Evolutionary conservation across 2,329 filamentous ascomycete species (phyloP).

Genomic region (Neofusicoccum umdonicola): DNA sequence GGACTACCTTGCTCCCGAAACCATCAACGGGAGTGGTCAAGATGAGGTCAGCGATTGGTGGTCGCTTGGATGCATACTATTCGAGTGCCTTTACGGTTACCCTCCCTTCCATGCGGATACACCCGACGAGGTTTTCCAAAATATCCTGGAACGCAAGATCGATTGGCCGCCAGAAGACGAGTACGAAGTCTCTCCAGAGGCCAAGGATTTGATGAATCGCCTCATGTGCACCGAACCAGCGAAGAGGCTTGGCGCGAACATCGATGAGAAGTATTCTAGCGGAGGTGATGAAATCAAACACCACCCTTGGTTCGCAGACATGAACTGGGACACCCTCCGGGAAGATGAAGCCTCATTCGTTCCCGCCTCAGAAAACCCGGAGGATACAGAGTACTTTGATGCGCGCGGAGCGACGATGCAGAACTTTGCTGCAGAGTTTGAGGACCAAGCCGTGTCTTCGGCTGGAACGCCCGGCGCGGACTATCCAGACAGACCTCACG

Average conservation of each 20-base stretch:
- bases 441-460: constrained; percentile 80
- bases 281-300: constrained; percentile 88
- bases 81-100: constrained; percentile 90
- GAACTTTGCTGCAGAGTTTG: constrained; percentile 89
- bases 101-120: constrained; percentile 90
- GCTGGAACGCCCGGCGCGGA: constrained; percentile 67
- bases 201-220: constrained; percentile 91
- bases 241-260: constrained; percentile 80
- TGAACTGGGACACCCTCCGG: constrained; percentile 88
- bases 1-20: constrained; percentile 95
- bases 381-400: constrained; percentile 98
- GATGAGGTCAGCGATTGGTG: constrained; percentile 99
- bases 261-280: constrained; percentile 74
- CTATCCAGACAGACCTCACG: constrained; percentile 86
- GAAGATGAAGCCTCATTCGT: constrained; percentile 96
- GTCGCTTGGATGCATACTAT: constrained; percentile 98
- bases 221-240: constrained; percentile 81
- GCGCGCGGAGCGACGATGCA: constrained; percentile 85
- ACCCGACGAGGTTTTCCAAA: constrained; percentile 93
- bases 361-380: constrained; percentile 85
- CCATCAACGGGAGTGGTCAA: constrained; percentile 90
- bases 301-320: constrained; percentile 82
- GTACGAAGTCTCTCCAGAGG: constrained; percentile 73
- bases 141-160: constrained; percentile 85
- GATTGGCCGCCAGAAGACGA: constrained; percentile 89